Base-by-base conservation (phyloP, 441 rosid species). In the Mallotus japonicus region DNA sequence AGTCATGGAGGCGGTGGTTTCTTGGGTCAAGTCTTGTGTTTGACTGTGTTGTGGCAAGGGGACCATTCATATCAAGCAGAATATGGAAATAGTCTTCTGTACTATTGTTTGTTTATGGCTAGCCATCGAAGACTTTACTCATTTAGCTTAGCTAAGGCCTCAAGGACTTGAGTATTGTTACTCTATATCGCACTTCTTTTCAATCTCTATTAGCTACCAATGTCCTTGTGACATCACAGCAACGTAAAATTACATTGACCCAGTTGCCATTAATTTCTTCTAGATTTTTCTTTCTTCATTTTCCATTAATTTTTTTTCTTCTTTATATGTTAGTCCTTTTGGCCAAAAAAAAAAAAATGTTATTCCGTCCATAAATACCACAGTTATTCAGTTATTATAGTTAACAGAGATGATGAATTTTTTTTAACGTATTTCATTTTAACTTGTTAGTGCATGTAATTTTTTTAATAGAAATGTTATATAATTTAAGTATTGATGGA, bases 11-110 rank as follows among this genome's bases (percentile, higher is more conserved):
- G 74, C 74, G 60, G 67, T 71, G 50, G 60, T 28, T 28, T 28
- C 22, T n/a, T 3, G 62, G 68, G 74, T 71, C 74, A 71, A 71
- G 74, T 71, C 74, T 10, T 71, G 65, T 19, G 64, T 61, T 61
- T 62, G 74, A 71, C 74, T 62, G 9, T 11, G 32, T 5, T 34
- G 67, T 46, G 17, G 22, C 17, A 16, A 9, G 8, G 32, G 71
- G 74, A 28, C 56, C 65, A 16, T 10, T 10, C 1, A 15, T 49
- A 8, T 49, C 13, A 32, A 60, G 8, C n/a, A 28, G 19, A 24
- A 44, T 14, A 24, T 50, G 19, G 74, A 71, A 71, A 71, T 14
- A 71, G 74, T 71, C 74, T 61, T 62, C 32, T 12, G 13, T 5
- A 24, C 28, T 24, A 32, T 28, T 28, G 32, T 28, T 71, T 62